A percentile compares a stretch with the other conserved stretches of the same genome.
phyloP scores from a whole-genome alignment of 2,329 filamentous ascomycete genomes.

The Colletotrichum karsti region DNA sequence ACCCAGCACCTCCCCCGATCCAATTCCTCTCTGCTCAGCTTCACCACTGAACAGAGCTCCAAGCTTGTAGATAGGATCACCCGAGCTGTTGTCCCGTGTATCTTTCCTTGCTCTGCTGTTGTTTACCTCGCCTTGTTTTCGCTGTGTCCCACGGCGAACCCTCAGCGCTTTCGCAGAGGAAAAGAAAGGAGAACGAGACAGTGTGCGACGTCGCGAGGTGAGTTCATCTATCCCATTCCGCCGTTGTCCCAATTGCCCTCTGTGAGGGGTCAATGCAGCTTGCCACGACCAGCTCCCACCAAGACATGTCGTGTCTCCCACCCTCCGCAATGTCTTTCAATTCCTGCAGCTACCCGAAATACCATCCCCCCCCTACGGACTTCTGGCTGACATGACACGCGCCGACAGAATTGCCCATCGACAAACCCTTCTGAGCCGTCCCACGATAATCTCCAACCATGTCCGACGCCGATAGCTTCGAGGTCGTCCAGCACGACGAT shows the following conservation, averaged over 20 bases:
- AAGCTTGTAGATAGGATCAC: slow-evolving; percentile 17
- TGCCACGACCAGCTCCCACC: background rate
- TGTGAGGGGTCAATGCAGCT: slow-evolving; percentile 8
- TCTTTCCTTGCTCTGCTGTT: background rate
- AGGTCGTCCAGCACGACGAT: slow-evolving; percentile 53
- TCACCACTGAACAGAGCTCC: slow-evolving; percentile 13
- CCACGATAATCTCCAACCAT: slow-evolving; percentile 39
- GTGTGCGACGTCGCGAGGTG: slow-evolving; percentile 20
- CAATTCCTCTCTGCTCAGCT: slow-evolving; percentile 13
- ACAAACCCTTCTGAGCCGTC: slow-evolving; percentile 1
- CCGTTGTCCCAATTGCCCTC: slow-evolving; percentile 10
- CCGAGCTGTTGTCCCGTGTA: slow-evolving; percentile 8
- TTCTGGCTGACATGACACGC: slow-evolving; percentile 11
- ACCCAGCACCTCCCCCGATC: background rate
- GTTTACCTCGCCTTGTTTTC: background rate
- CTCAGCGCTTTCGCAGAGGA: background rate
- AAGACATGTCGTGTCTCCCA: slow-evolving; percentile 6
- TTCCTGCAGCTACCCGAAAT: slow-evolving; percentile 19
- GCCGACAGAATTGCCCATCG: slow-evolving; percentile 7
- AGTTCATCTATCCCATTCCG: background rate
- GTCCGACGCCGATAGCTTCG: slow-evolving; percentile 57
- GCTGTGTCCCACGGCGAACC: background rate
- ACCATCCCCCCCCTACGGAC: background rate
- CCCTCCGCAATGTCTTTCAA: background rate
- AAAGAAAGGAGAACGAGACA: slow-evolving; percentile 6